Percentiles rank a stretch among this genome's conserved stretches.
Conservation (phyloP, 495 filamentous ascomycete genomes). For the Hyaloscypha variabilis region DNA sequence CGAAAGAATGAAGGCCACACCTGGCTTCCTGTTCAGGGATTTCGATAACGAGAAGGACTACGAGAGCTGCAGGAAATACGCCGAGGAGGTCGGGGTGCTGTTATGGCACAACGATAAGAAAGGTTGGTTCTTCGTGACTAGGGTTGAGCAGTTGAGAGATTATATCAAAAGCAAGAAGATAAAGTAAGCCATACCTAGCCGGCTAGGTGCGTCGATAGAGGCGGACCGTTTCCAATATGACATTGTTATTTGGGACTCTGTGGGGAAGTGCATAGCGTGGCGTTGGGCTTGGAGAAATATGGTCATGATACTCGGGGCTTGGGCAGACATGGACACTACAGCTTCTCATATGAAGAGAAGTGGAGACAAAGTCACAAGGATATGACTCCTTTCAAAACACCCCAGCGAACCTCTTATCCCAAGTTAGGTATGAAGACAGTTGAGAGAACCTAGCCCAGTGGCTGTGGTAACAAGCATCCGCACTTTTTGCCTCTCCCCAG, state of each 20-base stretch:
- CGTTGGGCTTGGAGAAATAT: constrained; percentile 13
- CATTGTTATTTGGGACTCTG: background rate
- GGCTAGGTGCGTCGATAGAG: background rate
- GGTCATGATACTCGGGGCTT: background rate
- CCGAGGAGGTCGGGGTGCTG: constrained; percentile 89
- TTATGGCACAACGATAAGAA: constrained; percentile 81
- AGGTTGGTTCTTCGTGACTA: constrained; percentile 84
- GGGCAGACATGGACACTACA: background rate
- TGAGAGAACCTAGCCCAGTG: background rate
- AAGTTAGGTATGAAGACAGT: background rate
- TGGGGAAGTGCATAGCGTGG: constrained; percentile 27
- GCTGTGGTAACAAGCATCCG: background rate
- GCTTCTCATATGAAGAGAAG: background rate
- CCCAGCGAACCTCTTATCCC: background rate
- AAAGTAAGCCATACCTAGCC: constrained; percentile 22
- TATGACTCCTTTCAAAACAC: background rate
- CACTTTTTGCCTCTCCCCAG: background rate
- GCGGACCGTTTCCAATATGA: background rate
- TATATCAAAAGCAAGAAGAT: constrained; percentile 69
- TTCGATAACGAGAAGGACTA: constrained; percentile 80
- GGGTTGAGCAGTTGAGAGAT: constrained; percentile 79
- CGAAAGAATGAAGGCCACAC: constrained; percentile 81
- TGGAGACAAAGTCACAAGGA: background rate
- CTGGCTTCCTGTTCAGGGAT: constrained; percentile 88
- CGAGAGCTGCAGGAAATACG: constrained; percentile 71